Base-by-base conservation (phyloP, 192 early-diverging fungal species). In the Backusella westeae region DNA sequence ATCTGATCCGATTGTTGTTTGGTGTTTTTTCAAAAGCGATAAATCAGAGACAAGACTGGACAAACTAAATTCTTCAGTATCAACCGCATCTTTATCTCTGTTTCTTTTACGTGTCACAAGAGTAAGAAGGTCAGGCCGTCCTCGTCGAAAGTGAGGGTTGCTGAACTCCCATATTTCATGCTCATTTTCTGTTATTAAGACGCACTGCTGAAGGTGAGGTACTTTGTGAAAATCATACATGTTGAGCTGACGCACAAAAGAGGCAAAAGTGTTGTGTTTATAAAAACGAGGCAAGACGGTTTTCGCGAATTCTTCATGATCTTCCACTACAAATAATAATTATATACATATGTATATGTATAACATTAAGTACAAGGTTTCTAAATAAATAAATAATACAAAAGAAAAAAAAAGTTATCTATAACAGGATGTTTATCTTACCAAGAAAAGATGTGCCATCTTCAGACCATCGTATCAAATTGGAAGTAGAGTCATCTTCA, bases 151-250 rank as follows among this genome's bases (percentile, higher is more conserved):
- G 76, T 97, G 90, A 1, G 89, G 89, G 78, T 99, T 96, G 70
- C 86, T 89, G 81, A 99, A 99, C 82, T 98, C 96, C 93, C 92
- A 96, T 67, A 89, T 86, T 79, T 99, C 97, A 0, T 93, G 88
- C 32, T 89, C 88, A 5, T 87, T 87, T 29, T 94, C 93, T 6
- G 93, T 81, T 2, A 90, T 86, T 35, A 98, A 86, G 0, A 95
- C 94, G 34, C 97, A 96, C 59, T 96, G 93, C 72, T 95, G 93
- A n/a, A 97, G 78, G 81, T 97, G 94, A 10, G 95, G 96, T 15
- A 98, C 90, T 72, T 99, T 99, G 84, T 96, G 96, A 77, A 99
- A 99, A 15, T 95, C 98, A 77, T 99, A 97, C 93, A 96, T 92
- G 79, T 97, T 97, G 9, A 97, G 87, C 79, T 97, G 96, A 32